Evolutionary conservation across 768 basidiomycete species (phyloP), one percentile per base, ranked within the genome.

Genomic region (Mycena pura): DNA sequence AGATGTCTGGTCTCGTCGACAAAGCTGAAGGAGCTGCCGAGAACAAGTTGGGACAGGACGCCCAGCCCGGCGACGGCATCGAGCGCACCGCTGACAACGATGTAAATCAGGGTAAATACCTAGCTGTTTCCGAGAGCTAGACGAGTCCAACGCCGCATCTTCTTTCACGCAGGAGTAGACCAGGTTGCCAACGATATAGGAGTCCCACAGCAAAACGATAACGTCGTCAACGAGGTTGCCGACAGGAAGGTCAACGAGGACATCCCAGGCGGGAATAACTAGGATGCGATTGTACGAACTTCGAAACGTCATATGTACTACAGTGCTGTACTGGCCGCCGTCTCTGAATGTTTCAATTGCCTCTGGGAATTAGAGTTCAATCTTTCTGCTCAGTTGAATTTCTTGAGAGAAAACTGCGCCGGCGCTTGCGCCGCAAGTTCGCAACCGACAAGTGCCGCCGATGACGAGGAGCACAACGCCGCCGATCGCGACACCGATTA

Each of bases 211-310:
- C 46, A 57, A 31, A 47, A 39, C 39, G 56, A 57, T 32, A 41
- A 32, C 45, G 13, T 21, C n/a, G 24, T 57, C 45, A 57, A 57
- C 38, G 56, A 57, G 38, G 47, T 57, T 39, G 56, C 56, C 27
- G 56, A 57, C 46, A 47, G 39, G 45, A 49, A 57, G 47, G 46
- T 57, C 31, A 57, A 57, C 47, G 36, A 57, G 27, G 56, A 57
- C 39, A 57, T 57, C 29, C 56, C 56, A 47, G 32, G 32, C 22
- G 56, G 56, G 38, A 57, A 57, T 29, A 54, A 54, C 43, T 54
- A 54, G 36, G 39, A 52, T 41, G 41, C 19, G 27, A 41, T 7
- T 28, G 39, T 31, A n/a, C 39, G 27, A 52, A 51, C 49, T 51
- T 39, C 17, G 29, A 34, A 34, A 52, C 39, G 19, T 41, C 31